Conservation (phyloP, 306 rosid genomes). For the Vachellia collinsii region DNA sequence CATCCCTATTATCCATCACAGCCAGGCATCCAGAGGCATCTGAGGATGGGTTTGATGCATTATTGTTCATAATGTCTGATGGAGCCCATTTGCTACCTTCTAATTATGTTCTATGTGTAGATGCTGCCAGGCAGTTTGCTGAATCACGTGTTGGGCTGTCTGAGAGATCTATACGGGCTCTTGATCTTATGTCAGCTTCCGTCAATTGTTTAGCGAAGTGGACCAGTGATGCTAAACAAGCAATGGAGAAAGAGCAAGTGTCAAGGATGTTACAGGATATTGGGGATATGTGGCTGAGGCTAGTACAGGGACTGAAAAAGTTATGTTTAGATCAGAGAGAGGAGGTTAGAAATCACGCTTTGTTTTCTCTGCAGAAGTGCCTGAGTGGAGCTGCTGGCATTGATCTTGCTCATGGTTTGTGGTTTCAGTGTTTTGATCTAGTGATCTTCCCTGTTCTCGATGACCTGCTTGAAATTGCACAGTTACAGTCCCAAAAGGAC, state of each 20-base stretch:
- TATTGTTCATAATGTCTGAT: slow-evolving; percentile 79
- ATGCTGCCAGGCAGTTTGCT: slow-evolving; percentile 90
- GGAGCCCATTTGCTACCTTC: slow-evolving; percentile 88
- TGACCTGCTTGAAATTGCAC: slow-evolving; percentile 80
- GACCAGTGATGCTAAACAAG: slow-evolving; percentile 71
- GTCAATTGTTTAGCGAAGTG: slow-evolving; percentile 74
- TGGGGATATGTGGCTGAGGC: slow-evolving; percentile 97
- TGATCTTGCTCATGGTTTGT: slow-evolving; percentile 57
- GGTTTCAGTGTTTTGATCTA: slow-evolving; percentile 86
- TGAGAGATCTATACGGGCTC: slow-evolving; percentile 79
- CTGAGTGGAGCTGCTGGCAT: slow-evolving; percentile 71
- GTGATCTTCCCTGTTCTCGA: slow-evolving; percentile 85
- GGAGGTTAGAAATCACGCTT: slow-evolving; percentile 85
- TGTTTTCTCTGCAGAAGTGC: slow-evolving; percentile 78
- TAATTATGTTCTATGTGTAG: slow-evolving; percentile 79
- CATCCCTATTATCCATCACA: slow-evolving; percentile 81
- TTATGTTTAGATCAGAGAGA: slow-evolving; percentile 95
- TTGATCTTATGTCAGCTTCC: slow-evolving; percentile 88
- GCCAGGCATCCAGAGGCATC: slow-evolving; percentile 94
- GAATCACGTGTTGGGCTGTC: slow-evolving; percentile 94
- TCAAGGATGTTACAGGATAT: slow-evolving; percentile 70
- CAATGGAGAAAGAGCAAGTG: slow-evolving; percentile 66
- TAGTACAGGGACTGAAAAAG: slow-evolving; percentile 75
- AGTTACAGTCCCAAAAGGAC: slow-evolving; percentile 74
- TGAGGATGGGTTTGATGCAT: slow-evolving; percentile 90